Base-by-base conservation (phyloP, 2,329 filamentous ascomycete genomes). In the Phaeosphaeriaceae sp. region DNA sequence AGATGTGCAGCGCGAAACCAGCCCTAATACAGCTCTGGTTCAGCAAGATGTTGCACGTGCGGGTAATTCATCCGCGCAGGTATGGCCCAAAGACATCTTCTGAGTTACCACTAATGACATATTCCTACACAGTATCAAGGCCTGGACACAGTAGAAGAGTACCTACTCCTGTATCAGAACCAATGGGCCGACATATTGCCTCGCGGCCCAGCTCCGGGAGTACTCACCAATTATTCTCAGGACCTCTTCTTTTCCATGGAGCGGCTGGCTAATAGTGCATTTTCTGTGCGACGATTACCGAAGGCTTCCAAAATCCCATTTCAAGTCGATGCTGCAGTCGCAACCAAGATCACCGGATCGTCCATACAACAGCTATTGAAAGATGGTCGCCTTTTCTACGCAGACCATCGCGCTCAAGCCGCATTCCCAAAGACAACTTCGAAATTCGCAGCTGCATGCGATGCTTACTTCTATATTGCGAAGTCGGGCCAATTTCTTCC, bases 381-480 rank as follows among this genome's bases (percentile, higher is more conserved):
- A 0, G 58, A 68, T 15, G 79, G 79, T 2, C 74, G 79, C 7
- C 75, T 84, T 47, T 47, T 47, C n/a, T 22, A 24, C 13, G 44
- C 44, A 47, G 44, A 47, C 21, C 21, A 47, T 25, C 24, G 21
- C 21, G n/a, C 24, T 24, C 44, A 47, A 47, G 44, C 44, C 15
- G 44, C 21, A 25, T 47, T 24, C n/a, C 44, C 7, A 17, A 47
- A 22, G 11, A 47, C 21, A 15, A 4, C 44, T 6, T 13, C 7
- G 10, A 22, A 25, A 17, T 47, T 6, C 83, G 71, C 74, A 1
- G 80, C 78, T 1, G 78, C 79, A 10, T 82, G 78, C 59, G 77
- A 80, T 46, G 82, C 79, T 0, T 81, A 81, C 59, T 84, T 84
- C 67, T 84, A 78, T 67, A 79, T 84, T 44, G 62, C 74, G 1